Conservation (phyloP, 345 rosid species). For the thale cress (Arabidopsis thaliana) region TAIR10.1 NC_003076.8:4986501-4987000, state of each 20-base stretch:
- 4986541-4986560: slow-evolving; percentile 34
- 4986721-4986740: slow-evolving; percentile 32
- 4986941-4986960: too few species aligned
- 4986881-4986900: too few species aligned
- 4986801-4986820: not conserved
- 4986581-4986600: slow-evolving; percentile 33
- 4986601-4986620: slow-evolving; percentile 37
- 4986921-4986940: too few species aligned
- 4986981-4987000: not conserved
- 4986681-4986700: slow-evolving; percentile 23
- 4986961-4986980: not conserved
- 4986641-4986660: not conserved
- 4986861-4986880: not conserved
- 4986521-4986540: not conserved
- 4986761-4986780: slow-evolving; percentile 24
- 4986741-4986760: slow-evolving; percentile 22
- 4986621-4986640: not conserved
- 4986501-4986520: too few species aligned
- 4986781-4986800: slow-evolving; percentile 16
- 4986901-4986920: too few species aligned
- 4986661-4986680: not conserved
- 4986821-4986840: not conserved
- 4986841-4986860: not conserved
- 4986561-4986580: slow-evolving; percentile 40
- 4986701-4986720: slow-evolving; percentile 38